phyloP scores from a whole-genome alignment of 768 basidiomycete species.

The Arthromyces matolae region DNA sequence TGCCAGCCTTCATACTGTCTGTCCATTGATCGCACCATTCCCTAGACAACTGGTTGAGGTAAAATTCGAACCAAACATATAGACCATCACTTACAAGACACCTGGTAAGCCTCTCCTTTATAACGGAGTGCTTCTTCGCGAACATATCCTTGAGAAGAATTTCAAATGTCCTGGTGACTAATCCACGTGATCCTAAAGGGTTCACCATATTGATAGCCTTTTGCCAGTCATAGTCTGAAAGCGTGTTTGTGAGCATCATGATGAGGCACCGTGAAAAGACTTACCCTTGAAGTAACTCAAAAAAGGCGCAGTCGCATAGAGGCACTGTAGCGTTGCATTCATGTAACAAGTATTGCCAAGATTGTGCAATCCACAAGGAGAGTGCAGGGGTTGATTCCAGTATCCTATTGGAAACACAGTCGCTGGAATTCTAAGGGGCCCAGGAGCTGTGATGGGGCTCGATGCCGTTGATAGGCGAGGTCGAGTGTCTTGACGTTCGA shows the following conservation, averaged over 20 bases:
- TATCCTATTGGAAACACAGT: constrained; percentile 73
- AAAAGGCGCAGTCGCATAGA: constrained; percentile 93
- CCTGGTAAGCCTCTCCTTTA: constrained; percentile 59
- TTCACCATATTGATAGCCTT: constrained; percentile 82
- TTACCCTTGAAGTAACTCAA: constrained; percentile 87
- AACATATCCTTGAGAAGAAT: constrained; percentile 83
- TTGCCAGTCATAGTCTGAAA: constrained; percentile 74
- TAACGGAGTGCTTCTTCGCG: constrained; percentile 77
- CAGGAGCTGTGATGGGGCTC: constrained; percentile 37
- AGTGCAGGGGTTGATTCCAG: constrained; percentile 80
- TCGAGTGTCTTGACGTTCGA: constrained; percentile 76
- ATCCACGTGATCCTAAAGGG: constrained; percentile 84
- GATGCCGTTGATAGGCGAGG: constrained; percentile 45
- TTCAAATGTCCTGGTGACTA: constrained; percentile 78
- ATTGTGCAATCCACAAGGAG: constrained; percentile 87
- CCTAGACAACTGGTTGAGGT: neutral
- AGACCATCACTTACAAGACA: constrained; percentile 75
- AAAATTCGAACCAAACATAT: constrained; percentile 20
- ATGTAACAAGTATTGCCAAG: constrained; percentile 98
- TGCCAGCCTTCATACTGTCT: constrained; percentile 77
- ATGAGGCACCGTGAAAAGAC: constrained; percentile 18
- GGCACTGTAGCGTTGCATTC: constrained; percentile 96
- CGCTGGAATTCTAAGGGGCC: constrained; percentile 64
- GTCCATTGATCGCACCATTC: constrained; percentile 1
- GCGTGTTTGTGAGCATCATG: neutral